Base-by-base conservation (phyloP, 2,329 filamentous ascomycete genomes). In the Tolypocladium ovalisporum region DNA sequence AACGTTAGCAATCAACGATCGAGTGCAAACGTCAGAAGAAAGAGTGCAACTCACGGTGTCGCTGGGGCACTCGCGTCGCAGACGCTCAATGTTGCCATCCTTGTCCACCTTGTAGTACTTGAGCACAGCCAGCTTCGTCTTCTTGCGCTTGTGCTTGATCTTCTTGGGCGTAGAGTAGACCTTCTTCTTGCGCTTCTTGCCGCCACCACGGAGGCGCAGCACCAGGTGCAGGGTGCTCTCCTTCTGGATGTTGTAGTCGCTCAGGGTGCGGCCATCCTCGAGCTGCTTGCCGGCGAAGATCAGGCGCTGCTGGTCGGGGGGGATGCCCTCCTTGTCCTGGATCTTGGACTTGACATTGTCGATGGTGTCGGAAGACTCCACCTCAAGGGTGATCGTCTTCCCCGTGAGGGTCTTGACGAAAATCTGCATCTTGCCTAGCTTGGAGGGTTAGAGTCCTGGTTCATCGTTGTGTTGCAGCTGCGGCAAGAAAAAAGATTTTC, bases 91-190 rank as follows among this genome's bases (percentile, higher is more conserved):
- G 88, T 97, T 97, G 80, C 95, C 94, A 73, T 99, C 94, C 71
- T 89, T 90, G 79, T 97, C 94, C 71, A 99, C 94, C 90, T 99
- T 99, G 90, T 99, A 99, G 90, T 99, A 99, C 88, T 99, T 99
- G 79, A 99, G 92, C 70, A 99, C 93, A 73, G 94, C 94, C 78
- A 99, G 83, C 89, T 99, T 99, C 87, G 89, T 96, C 93, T 99
- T 99, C 91, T 97, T 99, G 84, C 91, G 89, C 92, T 99, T 99
- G 88, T 99, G 94, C 94, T 99, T 99, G 89, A 99, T 99, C 91
- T 99, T 99, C 92, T 99, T 99, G 78, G 94, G 94, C 73, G 94
- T 99, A 77, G 90, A 97, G 89, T 99, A 99, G 70, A 99, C 94
- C 92, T 99, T 99, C 91, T 96, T 96, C 90, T 99, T 99, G 80